Conservation (phyloP, 2,329 filamentous ascomycete genomes). For the Fusarium staphyleae region DNA sequence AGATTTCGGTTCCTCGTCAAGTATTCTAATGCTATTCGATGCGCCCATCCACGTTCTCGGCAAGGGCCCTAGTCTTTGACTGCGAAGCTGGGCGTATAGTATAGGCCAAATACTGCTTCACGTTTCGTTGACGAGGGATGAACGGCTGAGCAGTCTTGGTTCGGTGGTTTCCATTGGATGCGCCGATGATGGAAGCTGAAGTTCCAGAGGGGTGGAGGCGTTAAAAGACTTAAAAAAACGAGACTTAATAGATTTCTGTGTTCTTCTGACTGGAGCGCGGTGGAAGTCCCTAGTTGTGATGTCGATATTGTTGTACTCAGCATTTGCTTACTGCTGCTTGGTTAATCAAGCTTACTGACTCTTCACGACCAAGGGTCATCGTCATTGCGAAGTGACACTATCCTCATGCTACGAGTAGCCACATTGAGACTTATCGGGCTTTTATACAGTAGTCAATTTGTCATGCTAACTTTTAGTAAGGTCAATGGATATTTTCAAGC, state of each 20-base stretch:
- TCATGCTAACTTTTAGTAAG: no score
- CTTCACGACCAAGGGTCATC: no score
- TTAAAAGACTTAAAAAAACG: constrained; percentile 32
- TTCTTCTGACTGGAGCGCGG: constrained; percentile 3
- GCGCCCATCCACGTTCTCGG: not conserved
- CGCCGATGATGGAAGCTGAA: constrained; percentile 13
- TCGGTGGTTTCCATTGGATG: constrained; percentile 11
- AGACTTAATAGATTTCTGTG: constrained; percentile 40
- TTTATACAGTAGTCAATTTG: no score
- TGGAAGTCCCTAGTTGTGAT: no score
- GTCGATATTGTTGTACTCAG: no score
- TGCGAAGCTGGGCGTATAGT: not conserved
- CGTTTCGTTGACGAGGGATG: constrained; percentile 13
- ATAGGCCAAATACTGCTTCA: not conserved
- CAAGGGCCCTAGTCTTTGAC: not conserved
- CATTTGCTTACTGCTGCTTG: no score
- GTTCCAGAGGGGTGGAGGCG: constrained; percentile 23
- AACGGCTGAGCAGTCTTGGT: constrained; percentile 6
- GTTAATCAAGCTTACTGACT: no score
- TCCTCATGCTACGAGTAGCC: no score
- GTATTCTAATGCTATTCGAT: constrained; percentile 2
- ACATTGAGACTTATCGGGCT: no score
- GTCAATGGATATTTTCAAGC: no score
- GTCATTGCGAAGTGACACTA: no score
- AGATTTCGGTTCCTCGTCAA: constrained; percentile 5